Conservation (phyloP, 331 rosid species). For the Ulmus americana region DNA sequence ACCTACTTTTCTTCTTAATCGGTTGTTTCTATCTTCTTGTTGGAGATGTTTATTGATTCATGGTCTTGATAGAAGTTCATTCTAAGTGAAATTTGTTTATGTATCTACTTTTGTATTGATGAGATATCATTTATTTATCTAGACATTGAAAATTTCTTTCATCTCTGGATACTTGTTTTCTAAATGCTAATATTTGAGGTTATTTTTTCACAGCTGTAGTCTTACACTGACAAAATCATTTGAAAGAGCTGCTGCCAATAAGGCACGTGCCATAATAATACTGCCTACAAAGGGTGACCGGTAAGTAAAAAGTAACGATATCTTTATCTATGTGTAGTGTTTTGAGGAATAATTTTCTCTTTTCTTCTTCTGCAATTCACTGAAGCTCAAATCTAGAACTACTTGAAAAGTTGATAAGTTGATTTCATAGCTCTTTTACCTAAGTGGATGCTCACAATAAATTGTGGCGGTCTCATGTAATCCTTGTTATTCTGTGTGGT, state of each 20-base stretch:
- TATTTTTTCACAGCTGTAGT: constrained; percentile 67
- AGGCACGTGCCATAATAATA: constrained; percentile 89
- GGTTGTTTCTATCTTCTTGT: constrained; percentile 8
- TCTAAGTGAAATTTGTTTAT: not conserved
- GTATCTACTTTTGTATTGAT: not conserved
- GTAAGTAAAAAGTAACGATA: constrained; percentile 32
- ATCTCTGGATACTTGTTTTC: constrained; percentile 3
- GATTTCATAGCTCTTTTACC: not conserved
- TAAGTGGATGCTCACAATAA: not conserved
- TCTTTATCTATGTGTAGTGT: not conserved
- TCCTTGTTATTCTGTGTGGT: not conserved
- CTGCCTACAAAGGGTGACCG: constrained; percentile 82
- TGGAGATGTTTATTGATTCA: constrained; percentile 3
- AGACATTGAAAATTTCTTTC: too few relatives aligned
- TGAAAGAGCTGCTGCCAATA: constrained; percentile 94
- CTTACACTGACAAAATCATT: constrained; percentile 80
- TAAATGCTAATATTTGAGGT: constrained; percentile 25
- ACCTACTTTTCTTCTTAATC: constrained; percentile 3
- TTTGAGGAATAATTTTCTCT: not conserved
- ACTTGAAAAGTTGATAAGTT: too few relatives aligned
- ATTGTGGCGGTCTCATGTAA: too few relatives aligned
- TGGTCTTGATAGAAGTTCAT: not conserved
- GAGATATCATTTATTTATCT: too few relatives aligned
- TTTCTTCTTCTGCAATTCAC: not conserved
- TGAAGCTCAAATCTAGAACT: too few relatives aligned